phyloP scores from a whole-genome alignment of 2,329 filamentous ascomycete species.

The Colletotrichum truncatum region DNA sequence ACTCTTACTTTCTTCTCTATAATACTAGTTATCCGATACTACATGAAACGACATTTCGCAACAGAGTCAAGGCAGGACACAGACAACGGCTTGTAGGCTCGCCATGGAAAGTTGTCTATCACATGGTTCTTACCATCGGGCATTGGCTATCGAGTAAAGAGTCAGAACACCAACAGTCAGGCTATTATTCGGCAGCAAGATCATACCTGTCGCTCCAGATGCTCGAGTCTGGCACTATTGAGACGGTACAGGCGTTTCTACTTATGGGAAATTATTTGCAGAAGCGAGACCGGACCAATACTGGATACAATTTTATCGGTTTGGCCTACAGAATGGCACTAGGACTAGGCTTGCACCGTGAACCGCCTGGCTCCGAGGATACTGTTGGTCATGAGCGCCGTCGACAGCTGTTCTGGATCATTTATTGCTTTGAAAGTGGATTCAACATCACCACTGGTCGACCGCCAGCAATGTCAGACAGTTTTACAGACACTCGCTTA shows the following conservation, averaged over 20 bases:
- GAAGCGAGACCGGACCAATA: constrained; percentile 60
- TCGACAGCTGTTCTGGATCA: constrained; percentile 47
- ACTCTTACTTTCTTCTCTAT: constrained; percentile 54
- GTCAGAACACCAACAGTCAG: constrained; percentile 5
- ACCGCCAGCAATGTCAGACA: constrained; percentile 50
- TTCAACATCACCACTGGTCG: constrained; percentile 58
- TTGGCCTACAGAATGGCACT: constrained; percentile 59
- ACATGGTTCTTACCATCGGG: constrained; percentile 47
- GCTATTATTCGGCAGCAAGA: constrained; percentile 39
- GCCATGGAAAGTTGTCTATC: constrained; percentile 35
- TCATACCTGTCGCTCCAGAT: constrained; percentile 50
- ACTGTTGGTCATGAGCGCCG: constrained; percentile 45
- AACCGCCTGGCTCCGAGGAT: constrained; percentile 44
- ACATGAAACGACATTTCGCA: constrained; percentile 56
- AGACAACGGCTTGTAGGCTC: constrained; percentile 1
- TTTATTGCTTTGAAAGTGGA: constrained; percentile 56
- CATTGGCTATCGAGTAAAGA: constrained; percentile 42
- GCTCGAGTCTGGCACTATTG: constrained; percentile 54
- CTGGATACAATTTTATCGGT: constrained; percentile 61
- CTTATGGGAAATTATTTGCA: constrained; percentile 59
- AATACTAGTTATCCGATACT: constrained; percentile 56
- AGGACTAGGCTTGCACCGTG: constrained; percentile 59
- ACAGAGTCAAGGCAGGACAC: constrained; percentile 34
- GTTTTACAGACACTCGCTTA: constrained; percentile 51
- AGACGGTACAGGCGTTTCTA: constrained; percentile 53